Conservation (phyloP, 2,329 filamentous ascomycete genomes). For the Alternaria sp. region DNA sequence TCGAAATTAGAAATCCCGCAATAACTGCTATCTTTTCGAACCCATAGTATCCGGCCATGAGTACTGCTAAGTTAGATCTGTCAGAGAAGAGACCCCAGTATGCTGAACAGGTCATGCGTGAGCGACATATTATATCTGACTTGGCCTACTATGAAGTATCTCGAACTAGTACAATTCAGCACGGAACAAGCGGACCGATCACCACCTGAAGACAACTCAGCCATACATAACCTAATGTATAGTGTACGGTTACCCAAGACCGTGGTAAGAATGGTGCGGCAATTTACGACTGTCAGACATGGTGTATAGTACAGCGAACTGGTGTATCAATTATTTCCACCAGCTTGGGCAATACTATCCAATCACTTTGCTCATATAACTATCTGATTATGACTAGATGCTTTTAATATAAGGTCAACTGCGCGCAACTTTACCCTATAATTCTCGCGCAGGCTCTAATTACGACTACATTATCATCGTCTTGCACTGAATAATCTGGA, state of each 20-base stretch:
- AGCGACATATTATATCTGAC: slow-evolving; percentile 1
- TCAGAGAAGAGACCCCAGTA: neutral
- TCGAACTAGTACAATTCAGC: slow-evolving; percentile 3
- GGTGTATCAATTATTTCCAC: neutral
- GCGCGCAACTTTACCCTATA: neutral
- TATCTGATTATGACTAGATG: neutral
- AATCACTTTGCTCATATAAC: neutral
- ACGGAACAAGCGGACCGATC: slow-evolving; percentile 15
- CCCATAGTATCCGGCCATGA: neutral
- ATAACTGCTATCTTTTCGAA: neutral
- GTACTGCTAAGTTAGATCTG: neutral
- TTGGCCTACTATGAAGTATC: slow-evolving; percentile 18
- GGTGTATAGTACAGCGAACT: neutral
- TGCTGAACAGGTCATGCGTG: slow-evolving; percentile 2
- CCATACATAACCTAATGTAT: slow-evolving; percentile 2
- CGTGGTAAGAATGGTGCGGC: neutral
- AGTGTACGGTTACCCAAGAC: neutral
- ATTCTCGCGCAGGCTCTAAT: neutral
- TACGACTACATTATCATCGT: neutral
- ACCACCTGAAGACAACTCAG: neutral
- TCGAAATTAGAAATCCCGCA: neutral
- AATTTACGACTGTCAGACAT: slow-evolving; percentile 3
- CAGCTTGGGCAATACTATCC: neutral
- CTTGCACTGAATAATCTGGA: neutral
- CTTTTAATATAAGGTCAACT: neutral